Conservation (phyloP, 257 asterid species). For the Forsythia viridissima region DNA sequence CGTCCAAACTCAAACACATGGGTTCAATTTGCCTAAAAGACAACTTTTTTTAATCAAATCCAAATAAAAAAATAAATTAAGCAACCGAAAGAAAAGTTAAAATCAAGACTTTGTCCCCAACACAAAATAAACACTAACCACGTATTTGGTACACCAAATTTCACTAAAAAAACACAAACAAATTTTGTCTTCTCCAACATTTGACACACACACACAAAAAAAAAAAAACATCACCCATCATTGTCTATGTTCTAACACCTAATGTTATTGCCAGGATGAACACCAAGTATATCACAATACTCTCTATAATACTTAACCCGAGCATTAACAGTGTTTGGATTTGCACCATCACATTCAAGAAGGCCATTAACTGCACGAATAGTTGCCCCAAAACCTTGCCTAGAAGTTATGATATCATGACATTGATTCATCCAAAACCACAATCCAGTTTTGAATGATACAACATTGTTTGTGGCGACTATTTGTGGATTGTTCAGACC, state of each 20-base stretch:
- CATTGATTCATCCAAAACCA: slow-evolving; percentile 63
- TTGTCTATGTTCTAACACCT: slow-evolving; percentile 30
- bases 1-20: too few relatives aligned
- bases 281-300: slow-evolving; percentile 41
- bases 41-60: too few relatives aligned
- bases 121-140: too few relatives aligned
- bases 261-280: slow-evolving; percentile 43
- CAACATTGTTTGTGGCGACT: slow-evolving; percentile 35
- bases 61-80: too few relatives aligned
- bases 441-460: slow-evolving; percentile 46
- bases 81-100: too few relatives aligned
- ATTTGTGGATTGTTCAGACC: slow-evolving; percentile 48
- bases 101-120: too few relatives aligned
- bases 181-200: too few relatives aligned
- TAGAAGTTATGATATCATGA: slow-evolving; percentile 39
- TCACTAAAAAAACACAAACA: too few relatives aligned
- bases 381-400: slow-evolving; percentile 53
- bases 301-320: slow-evolving; percentile 43
- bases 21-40: too few relatives aligned
- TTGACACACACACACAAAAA: too few relatives aligned
- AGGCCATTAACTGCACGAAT: slow-evolving; percentile 47
- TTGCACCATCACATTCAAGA: slow-evolving; percentile 47
- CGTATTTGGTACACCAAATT: too few relatives aligned
- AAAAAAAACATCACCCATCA: too few relatives aligned
- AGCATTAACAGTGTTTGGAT: slow-evolving; percentile 31